A percentile compares a stretch with the other conserved stretches of the same genome.
Conservation (phyloP, 805 yeast genomes). For the Kuraishia floccosa region DNA sequence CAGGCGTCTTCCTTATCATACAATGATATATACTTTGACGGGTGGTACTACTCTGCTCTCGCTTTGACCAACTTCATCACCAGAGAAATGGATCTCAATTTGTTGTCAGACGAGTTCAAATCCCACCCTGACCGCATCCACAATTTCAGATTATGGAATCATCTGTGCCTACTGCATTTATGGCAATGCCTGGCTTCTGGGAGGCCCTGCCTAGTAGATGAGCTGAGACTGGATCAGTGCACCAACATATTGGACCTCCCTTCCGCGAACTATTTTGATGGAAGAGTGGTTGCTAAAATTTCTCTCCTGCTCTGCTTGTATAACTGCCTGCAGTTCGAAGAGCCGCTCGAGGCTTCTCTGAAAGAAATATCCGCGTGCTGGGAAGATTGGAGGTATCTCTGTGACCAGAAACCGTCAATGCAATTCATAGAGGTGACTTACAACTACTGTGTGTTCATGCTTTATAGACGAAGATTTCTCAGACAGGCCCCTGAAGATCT, state of each 20-base stretch:
- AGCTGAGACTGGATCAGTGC: slow-evolving; percentile 45
- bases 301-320: slow-evolving; percentile 46
- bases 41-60: slow-evolving; percentile 57
- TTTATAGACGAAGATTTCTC: slow-evolving; percentile 11
- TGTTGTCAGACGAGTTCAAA: slow-evolving; percentile 12
- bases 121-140: slow-evolving; percentile 21
- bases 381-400: slow-evolving; percentile 14
- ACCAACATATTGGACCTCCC: slow-evolving; percentile 45
- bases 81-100: slow-evolving; percentile 24
- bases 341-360: slow-evolving; percentile 9
- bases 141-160: slow-evolving; percentile 58
- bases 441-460: slow-evolving; percentile 11
- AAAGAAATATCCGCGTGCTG: slow-evolving; percentile 12
- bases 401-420: slow-evolving; percentile 10
- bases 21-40: slow-evolving; percentile 42
- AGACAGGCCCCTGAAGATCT: slow-evolving; percentile 2
- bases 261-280: slow-evolving; percentile 61
- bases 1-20: slow-evolving; percentile 49
- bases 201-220: slow-evolving; percentile 56
- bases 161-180: slow-evolving; percentile 52
- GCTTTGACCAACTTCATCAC: slow-evolving; percentile 55
- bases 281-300: slow-evolving; percentile 64
- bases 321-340: slow-evolving; percentile 37
- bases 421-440: slow-evolving; percentile 8
- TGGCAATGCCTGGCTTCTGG: slow-evolving; percentile 55